Conservation (phyloP, 805 yeast species). For the Metschnikowia noctiluminum region DNA sequence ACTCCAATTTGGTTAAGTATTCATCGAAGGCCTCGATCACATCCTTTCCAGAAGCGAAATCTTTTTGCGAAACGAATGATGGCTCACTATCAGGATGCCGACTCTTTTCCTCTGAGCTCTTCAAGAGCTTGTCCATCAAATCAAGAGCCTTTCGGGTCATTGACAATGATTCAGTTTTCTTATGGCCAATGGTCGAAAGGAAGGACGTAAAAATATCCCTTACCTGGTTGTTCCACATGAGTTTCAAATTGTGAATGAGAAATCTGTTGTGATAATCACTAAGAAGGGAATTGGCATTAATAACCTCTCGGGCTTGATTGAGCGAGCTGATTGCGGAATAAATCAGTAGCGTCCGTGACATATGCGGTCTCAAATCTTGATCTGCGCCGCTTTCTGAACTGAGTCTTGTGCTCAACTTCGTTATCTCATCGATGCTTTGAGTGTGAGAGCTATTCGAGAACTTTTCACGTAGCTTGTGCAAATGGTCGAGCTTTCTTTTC, state of each 20-base stretch:
- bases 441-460: background rate
- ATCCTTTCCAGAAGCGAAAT: slow-evolving; percentile 25
- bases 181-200: slow-evolving; percentile 41
- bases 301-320: slow-evolving; percentile 24
- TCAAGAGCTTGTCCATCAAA: slow-evolving; percentile 42
- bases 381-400: slow-evolving; percentile 1
- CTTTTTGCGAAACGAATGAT: slow-evolving; percentile 12
- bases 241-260: slow-evolving; percentile 64
- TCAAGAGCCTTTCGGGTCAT: slow-evolving; percentile 50
- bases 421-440: background rate
- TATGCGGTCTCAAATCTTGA: slow-evolving; percentile 5
- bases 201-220: slow-evolving; percentile 65
- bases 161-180: slow-evolving; percentile 41
- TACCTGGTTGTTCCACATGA: slow-evolving; percentile 74
- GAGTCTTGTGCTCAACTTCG: background rate
- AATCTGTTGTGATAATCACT: slow-evolving; percentile 61
- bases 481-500: slow-evolving; percentile 1
- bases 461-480: slow-evolving; percentile 1
- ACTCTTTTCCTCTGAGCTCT: slow-evolving; percentile 15
- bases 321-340: slow-evolving; percentile 29
- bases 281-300: slow-evolving; percentile 21
- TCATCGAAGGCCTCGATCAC: slow-evolving; percentile 49
- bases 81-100: slow-evolving; percentile 14
- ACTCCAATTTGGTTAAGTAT: slow-evolving; percentile 42
- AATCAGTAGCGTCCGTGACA: slow-evolving; percentile 16